Evolutionary conservation across 768 basidiomycete species (phyloP).

Genomic region (Pholiota microspora): DNA sequence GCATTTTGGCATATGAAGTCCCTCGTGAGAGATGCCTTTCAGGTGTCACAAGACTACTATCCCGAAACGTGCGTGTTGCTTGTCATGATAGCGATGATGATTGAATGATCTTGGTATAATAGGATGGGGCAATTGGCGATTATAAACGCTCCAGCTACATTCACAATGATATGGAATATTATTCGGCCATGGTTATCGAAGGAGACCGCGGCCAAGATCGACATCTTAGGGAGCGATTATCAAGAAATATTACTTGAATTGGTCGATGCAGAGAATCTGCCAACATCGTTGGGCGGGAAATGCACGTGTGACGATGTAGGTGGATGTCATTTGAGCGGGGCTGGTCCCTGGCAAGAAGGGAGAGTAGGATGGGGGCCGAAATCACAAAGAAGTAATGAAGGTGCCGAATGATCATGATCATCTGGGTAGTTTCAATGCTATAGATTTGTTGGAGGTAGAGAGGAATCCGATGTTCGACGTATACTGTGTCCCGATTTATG

Average conservation of each 20-base stretch:
- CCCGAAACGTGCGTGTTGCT: constrained; percentile 58
- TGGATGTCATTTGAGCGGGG: constrained; percentile 61
- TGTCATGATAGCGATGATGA: background rate
- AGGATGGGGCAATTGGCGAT: constrained; percentile 75
- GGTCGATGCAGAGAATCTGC: constrained; percentile 64
- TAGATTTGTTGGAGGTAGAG: background rate
- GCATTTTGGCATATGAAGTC: constrained; percentile 79
- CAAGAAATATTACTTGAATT: constrained; percentile 51
- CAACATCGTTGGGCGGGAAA: constrained; percentile 57
- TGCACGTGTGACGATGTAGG: constrained; percentile 57
- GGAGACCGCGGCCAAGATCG: constrained; percentile 67
- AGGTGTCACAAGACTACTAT: constrained; percentile 76
- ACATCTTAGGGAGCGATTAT: constrained; percentile 65
- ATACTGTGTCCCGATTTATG: background rate
- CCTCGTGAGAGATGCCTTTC: constrained; percentile 60
- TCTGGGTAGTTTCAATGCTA: background rate
- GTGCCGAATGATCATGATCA: background rate
- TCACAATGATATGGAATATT: constrained; percentile 68
- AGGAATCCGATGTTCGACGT: background rate
- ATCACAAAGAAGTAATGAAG: constrained; percentile 12
- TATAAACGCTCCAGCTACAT: constrained; percentile 71
- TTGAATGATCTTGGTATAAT: constrained; percentile 2
- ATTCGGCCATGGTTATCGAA: constrained; percentile 74
- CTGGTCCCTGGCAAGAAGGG: constrained; percentile 72
- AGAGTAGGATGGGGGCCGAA: constrained; percentile 48